Percentiles rank a stretch among this genome's conserved stretches.
Evolutionary conservation across 2,329 filamentous ascomycete genomes (phyloP).

Genomic region (Keithomyces neogunnii): DNA sequence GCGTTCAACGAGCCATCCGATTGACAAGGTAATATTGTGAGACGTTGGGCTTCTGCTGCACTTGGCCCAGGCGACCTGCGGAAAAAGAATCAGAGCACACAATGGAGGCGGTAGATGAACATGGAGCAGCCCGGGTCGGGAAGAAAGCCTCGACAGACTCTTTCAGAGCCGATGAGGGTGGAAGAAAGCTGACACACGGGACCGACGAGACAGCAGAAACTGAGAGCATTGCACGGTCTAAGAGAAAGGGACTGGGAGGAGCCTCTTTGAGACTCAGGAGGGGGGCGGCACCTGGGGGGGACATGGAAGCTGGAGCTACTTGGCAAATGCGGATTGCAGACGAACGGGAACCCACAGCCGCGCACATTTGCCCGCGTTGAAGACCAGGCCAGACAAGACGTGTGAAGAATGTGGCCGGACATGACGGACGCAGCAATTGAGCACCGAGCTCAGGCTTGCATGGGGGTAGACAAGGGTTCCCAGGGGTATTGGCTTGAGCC

Average conservation of each 20-base stretch:
- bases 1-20: conserved; percentile 10
- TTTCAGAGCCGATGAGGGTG: conserved; percentile 6
- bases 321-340: neutral
- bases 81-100: neutral
- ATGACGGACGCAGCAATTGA: conserved; percentile 3
- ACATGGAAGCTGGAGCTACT: neutral
- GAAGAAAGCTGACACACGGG: conserved; percentile 4
- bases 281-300: neutral
- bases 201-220: conserved; percentile 2
- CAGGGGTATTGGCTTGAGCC: neutral
- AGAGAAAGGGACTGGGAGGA: neutral
- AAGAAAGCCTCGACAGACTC: neutral
- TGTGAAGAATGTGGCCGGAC: neutral
- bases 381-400: neutral
- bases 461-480: neutral
- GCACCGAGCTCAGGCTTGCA: conserved; percentile 1
- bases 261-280: neutral
- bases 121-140: neutral
- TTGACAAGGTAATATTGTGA: neutral
- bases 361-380: neutral
- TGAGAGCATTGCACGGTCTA: neutral
- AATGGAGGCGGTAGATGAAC: neutral
- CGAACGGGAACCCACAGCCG: neutral
- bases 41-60: neutral
- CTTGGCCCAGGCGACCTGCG: conserved; percentile 5